Percentiles rank a stretch among this genome's conserved stretches.
These are phyloP conservation scores for Fusarium humuli DNA, from an alignment of 2,329 filamentous ascomycete genomes.

Conservation along the genomic window DNA sequence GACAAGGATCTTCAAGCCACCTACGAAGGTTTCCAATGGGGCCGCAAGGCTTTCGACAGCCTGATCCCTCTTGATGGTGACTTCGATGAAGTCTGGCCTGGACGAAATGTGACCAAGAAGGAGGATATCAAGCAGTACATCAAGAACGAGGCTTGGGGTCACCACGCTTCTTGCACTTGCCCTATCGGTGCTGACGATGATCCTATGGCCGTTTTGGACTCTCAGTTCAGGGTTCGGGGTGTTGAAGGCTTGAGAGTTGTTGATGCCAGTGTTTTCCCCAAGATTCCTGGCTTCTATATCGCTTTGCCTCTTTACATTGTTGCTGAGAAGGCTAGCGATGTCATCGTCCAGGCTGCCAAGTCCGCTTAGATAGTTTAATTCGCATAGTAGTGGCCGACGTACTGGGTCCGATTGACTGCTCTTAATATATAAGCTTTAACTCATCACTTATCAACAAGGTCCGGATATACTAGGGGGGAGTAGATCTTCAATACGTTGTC, in stretches of 20 bases:
- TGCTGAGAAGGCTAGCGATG: conserved; percentile 66
- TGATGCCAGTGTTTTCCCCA: conserved; percentile 66
- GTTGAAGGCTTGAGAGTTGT: conserved; percentile 69
- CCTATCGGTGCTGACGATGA: conserved; percentile 49
- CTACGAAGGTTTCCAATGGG: conserved; percentile 65
- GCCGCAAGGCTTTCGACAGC: conserved; percentile 55
- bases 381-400: too few species aligned
- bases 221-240: conserved; percentile 67
- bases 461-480: too few species aligned
- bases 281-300: conserved; percentile 42
- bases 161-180: conserved; percentile 51
- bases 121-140: conserved; percentile 42
- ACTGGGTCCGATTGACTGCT: neutral
- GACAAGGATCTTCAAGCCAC: conserved; percentile 66
- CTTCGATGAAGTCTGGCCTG: conserved; percentile 44
- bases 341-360: conserved; percentile 47
- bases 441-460: too few species aligned
- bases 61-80: conserved; percentile 32
- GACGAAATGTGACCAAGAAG: conserved; percentile 56
- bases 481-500: too few species aligned
- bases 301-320: conserved; percentile 52
- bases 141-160: conserved; percentile 50
- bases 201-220: conserved; percentile 59
- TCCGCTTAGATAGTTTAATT: neutral
- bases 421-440: neutral